Percentiles rank a stretch among this genome's conserved stretches.
Evolutionary conservation across 2,329 filamentous ascomycete genomes (phyloP).

Genomic region (Aspergillus sp.): DNA sequence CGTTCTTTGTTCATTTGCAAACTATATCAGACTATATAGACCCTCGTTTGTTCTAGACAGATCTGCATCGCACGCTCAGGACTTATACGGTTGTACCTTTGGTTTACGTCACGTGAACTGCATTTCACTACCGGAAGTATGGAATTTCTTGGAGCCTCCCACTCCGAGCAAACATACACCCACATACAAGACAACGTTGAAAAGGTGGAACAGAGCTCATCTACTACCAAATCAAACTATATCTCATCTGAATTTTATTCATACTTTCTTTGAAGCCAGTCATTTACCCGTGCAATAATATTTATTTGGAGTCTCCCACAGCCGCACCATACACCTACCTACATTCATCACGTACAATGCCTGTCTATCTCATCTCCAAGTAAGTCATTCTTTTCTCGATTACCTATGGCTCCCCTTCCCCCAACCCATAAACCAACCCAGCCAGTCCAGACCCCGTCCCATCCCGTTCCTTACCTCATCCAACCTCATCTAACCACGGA

Average conservation of each 20-base stretch:
- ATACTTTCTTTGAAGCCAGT: too few relatives aligned
- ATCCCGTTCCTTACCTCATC: not conserved
- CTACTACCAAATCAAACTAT: not conserved
- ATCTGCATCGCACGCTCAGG: not conserved
- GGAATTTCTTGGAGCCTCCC: not conserved
- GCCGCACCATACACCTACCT: not conserved
- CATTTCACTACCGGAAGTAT: not conserved
- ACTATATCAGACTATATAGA: not conserved
- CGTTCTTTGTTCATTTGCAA: not conserved
- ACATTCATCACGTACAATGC: constrained; percentile 14
- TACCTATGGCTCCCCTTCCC: constrained; percentile 7
- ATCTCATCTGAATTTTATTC: not conserved
- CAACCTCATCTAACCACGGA: not conserved
- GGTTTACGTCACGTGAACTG: not conserved
- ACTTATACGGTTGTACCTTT: too few relatives aligned
- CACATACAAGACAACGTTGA: not conserved
- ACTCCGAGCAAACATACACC: not conserved
- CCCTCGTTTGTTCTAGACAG: not conserved
- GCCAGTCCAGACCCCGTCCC: not conserved
- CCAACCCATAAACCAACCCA: not conserved
- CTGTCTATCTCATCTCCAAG: constrained; percentile 44
- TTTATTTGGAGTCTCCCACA: not conserved
- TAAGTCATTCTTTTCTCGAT: constrained; percentile 18
- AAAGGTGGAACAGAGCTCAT: not conserved
- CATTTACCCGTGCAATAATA: not conserved